These are phyloP conservation scores for Lichtheimia corymbifera DNA, from an alignment of 371 early-diverging fungal species.

Conservation along the genomic window DNA sequence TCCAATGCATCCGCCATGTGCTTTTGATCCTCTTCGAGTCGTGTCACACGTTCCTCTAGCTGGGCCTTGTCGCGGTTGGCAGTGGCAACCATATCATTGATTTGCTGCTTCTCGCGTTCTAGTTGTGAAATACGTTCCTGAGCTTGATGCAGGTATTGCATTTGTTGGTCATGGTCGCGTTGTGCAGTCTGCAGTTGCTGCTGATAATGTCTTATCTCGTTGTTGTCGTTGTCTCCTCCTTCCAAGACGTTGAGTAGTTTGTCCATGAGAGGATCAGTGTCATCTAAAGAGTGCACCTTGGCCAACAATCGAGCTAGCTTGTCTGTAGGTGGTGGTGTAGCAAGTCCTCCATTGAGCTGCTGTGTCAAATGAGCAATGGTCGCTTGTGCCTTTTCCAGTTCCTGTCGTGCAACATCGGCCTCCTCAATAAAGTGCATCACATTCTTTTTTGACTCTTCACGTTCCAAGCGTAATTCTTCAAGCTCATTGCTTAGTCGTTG, in stretches of 20 bases:
- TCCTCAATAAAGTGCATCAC: slow-evolving; percentile 43
- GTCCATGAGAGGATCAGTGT: slow-evolving; percentile 3
- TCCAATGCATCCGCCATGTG: neutral
- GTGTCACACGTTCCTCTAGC: neutral
- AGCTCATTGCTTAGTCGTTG: slow-evolving; percentile 34
- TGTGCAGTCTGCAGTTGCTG: neutral
- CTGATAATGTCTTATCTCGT: neutral
- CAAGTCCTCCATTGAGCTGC: slow-evolving; percentile 1
- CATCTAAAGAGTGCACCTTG: neutral
- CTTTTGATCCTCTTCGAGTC: slow-evolving; percentile 3
- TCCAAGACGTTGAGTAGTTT: neutral
- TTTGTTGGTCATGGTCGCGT: neutral
- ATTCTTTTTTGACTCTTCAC: slow-evolving; percentile 44
- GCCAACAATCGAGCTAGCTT: neutral
- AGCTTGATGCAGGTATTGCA: neutral
- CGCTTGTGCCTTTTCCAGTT: slow-evolving; percentile 24
- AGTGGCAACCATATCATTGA: no score
- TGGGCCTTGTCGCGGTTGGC: neutral
- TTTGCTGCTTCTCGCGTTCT: neutral
- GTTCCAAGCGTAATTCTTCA: slow-evolving; percentile 38
- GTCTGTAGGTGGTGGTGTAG: neutral
- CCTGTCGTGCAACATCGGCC: slow-evolving; percentile 29
- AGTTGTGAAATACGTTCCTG: neutral
- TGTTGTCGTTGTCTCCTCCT: neutral
- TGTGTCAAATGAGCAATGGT: slow-evolving; percentile 19